phyloP scores from a whole-genome alignment of 2,329 filamentous ascomycete genomes.

The Aspergillus amoenus region DNA sequence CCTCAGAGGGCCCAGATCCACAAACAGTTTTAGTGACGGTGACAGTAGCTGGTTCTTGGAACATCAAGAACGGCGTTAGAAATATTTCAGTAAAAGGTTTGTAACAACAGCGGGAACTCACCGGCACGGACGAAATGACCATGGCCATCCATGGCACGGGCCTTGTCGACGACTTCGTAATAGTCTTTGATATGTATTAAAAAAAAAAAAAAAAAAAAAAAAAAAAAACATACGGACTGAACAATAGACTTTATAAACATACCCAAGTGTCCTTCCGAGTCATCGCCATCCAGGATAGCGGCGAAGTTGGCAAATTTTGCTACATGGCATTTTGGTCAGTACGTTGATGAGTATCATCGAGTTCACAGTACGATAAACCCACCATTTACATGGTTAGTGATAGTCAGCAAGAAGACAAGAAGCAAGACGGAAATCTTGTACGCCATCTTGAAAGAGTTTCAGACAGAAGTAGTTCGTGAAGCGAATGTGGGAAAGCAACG shows the following conservation, averaged over 20 bases:
- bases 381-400: slow-evolving; percentile 6
- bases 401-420: background rate
- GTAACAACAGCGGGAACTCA: background rate
- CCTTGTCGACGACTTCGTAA: background rate
- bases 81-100: background rate
- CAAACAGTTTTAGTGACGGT: slow-evolving; percentile 11
- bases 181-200: background rate
- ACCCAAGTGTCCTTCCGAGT: background rate
- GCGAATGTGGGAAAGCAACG: background rate
- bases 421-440: slow-evolving; percentile 1
- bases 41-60: slow-evolving; percentile 1
- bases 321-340: background rate
- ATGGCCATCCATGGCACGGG: background rate
- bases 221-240: background rate
- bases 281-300: background rate
- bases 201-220: background rate
- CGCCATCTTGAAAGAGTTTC: background rate
- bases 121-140: background rate
- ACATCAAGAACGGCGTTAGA: background rate
- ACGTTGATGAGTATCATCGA: background rate
- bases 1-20: background rate
- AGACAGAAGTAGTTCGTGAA: background rate
- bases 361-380: background rate
- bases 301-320: background rate
- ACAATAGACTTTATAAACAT: background rate